Base-by-base conservation (phyloP, 257 asterid genomes). In the Ehretia macrophylla region DNA sequence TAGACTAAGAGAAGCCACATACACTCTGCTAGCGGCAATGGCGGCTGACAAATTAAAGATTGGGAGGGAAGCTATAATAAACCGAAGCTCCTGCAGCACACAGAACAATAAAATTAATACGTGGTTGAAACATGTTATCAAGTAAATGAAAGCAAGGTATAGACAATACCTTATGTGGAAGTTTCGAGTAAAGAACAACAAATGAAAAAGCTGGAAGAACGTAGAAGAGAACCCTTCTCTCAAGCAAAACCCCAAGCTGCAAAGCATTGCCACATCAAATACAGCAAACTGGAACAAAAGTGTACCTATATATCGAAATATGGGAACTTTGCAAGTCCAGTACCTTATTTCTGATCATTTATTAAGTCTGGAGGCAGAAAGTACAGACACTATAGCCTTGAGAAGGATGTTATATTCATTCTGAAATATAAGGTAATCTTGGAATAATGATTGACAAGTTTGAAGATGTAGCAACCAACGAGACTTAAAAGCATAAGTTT, bases 41-140 rank as follows among this genome's bases (percentile, higher is more conserved):
- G 99, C 96, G 57, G 97, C 99, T 17, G 95, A 85, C 47, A 92
- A 77, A 79, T 88, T 92, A 83, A 92, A 84, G 60, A 92, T 78
- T 18, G 97, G 96, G 74, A 92, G 79, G 72, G 99, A 86, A 81
- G 93, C 70, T 59, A 92, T 83, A 65, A 92, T 84, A 70, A 92
- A 92, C 14, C 99, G 97, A 42, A 92, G 97, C 72, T 92, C 99
- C 99, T 92, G 86, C 64, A 78, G 73, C 70, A 79, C 56, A 19
- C n/a, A 71, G 44, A 70, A 66, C 48, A 52, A 50, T 17, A 65
- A 8, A 55, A 57, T 54, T 58, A 51, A 62, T 55, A 27, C 23
- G 40, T 14, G 16, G 50, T 37, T 18, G 23, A 11, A 67, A 32
- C 50, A 42, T 23, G 62, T 55, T 47, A 64, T 66, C 55, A 71